These are phyloP conservation scores for Suillus clintonianus DNA, from an alignment of 768 basidiomycete species.

Conservation along the genomic window DNA sequence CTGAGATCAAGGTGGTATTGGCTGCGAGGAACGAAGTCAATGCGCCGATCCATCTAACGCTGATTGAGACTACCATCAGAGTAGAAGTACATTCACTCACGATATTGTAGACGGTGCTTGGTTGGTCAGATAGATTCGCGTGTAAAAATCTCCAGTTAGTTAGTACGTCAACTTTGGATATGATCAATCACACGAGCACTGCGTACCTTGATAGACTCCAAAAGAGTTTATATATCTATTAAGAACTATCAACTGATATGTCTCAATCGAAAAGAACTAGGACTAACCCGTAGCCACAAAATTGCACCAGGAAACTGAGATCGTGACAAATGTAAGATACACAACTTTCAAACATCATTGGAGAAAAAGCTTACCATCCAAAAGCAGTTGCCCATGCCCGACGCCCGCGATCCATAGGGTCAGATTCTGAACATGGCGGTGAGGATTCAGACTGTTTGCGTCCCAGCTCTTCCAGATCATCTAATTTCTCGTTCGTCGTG, in stretches of 20 bases:
- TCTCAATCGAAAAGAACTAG: neutral
- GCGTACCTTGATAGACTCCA: slow-evolving; percentile 35
- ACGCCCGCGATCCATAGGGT: slow-evolving; percentile 7
- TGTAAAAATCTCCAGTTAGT: slow-evolving; percentile 29
- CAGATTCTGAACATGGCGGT: neutral
- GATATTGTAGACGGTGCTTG: slow-evolving; percentile 29
- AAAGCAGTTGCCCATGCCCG: slow-evolving; percentile 12
- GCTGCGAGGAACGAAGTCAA: slow-evolving; percentile 41
- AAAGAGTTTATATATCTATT: slow-evolving; percentile 29
- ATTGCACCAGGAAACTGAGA: slow-evolving; percentile 25
- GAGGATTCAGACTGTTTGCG: neutral
- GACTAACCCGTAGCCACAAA: slow-evolving; percentile 28
- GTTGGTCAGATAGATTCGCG: slow-evolving; percentile 28
- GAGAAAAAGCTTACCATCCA: slow-evolving; percentile 7
- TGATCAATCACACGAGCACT: neutral
- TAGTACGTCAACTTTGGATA: slow-evolving; percentile 7
- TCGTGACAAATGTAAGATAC: neutral
- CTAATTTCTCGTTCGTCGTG: neutral
- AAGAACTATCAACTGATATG: neutral
- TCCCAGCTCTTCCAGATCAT: neutral
- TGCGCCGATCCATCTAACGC: slow-evolving; percentile 39
- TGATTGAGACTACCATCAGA: slow-evolving; percentile 26
- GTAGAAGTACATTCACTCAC: slow-evolving; percentile 15
- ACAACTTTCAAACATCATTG: neutral
- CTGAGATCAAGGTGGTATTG: slow-evolving; percentile 39